Base-by-base conservation (phyloP, 1,284 basidiomycete genomes). In the Hymenochaete sp. region DNA sequence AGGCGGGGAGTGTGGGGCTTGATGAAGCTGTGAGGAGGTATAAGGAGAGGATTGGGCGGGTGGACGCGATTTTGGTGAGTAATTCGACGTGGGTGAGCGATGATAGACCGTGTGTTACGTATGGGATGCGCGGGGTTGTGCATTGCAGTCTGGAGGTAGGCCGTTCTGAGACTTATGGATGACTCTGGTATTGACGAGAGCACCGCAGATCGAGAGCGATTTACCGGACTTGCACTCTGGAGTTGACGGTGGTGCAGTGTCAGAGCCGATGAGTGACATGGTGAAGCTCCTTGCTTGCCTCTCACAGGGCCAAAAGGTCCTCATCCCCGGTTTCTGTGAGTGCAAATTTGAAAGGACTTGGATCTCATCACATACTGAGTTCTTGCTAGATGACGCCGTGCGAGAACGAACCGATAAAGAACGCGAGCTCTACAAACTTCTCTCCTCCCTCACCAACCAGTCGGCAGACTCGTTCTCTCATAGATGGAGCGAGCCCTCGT, bases 81-180 rank as follows among this genome's bases (percentile, higher is more conserved):
- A 98, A 98, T 60, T 97, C 93, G 26, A 95, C 92, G 13, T 98
- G 95, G 93, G 88, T 98, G 53, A 86, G 86, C 25, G 92, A 97
- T 57, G 81, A 87, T 51, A 79, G 82, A n/a, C 93, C 95, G 0
- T 98, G 93, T 58, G 83, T 98, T 47, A 97, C 93, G 0, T 95
- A 96, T 58, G 95, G 95, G 2, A 68, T 98, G 53, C 77, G 95
- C 40, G 95, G 95, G 0, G 95, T 98, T 2, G 79, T 97, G 0
- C 86, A 89, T 56, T 89, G 86, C 31, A 75, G 77, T 26, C 64
- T 93, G 13, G 73, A 80, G 67, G 83, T 85, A 37, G 38, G 67
- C 19, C 21, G 22, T 16, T n/a, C 31, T 41, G 14, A 18, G 13
- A 29, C 14, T 13, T 35, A 35, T 18, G 29, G 11, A 21, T 6